Percentiles rank a stretch among this genome's conserved stretches.
These are phyloP conservation scores for Penicillium diatomitis DNA, from an alignment of 495 filamentous ascomycete species.

Conservation along the genomic window DNA sequence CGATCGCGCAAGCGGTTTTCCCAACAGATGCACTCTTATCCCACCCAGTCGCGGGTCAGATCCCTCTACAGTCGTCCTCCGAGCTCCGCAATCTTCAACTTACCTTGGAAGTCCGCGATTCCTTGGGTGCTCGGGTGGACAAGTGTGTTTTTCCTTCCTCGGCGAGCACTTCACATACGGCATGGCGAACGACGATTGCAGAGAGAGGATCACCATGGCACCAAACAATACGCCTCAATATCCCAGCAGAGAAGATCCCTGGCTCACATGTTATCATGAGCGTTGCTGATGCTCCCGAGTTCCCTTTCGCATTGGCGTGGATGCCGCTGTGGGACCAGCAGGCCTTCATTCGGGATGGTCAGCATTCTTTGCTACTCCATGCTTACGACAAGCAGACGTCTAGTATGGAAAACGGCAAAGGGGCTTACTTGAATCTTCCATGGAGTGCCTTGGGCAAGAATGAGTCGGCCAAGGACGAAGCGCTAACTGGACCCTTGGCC, in stretches of 20 bases:
- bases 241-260: slow-evolving; percentile 71
- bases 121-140: slow-evolving; percentile 71
- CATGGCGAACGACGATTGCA: slow-evolving; percentile 79
- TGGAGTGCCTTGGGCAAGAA: slow-evolving; percentile 63
- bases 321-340: slow-evolving; percentile 90
- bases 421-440: slow-evolving; percentile 75
- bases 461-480: slow-evolving; percentile 59
- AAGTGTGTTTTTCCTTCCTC: slow-evolving; percentile 81
- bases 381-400: slow-evolving; percentile 82
- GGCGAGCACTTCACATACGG: slow-evolving; percentile 61
- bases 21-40: slow-evolving; percentile 70
- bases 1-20: slow-evolving; percentile 63
- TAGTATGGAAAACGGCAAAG: slow-evolving; percentile 48
- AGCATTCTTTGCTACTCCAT: slow-evolving; percentile 75
- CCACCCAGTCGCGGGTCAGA: slow-evolving; percentile 67
- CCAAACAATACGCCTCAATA: slow-evolving; percentile 73
- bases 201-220: slow-evolving; percentile 74
- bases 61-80: slow-evolving; percentile 51
- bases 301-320: slow-evolving; percentile 83
- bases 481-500: slow-evolving; percentile 65
- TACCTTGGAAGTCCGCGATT: slow-evolving; percentile 75
- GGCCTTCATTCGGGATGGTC: slow-evolving; percentile 82
- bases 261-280: slow-evolving; percentile 84
- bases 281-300: slow-evolving; percentile 71
- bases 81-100: slow-evolving; percentile 73